A percentile compares a stretch with the other conserved stretches of the same genome.
These are phyloP conservation scores for Debaryomyces fabryi DNA, from an alignment of 1,139 yeast species.

Conservation along the genomic window DNA sequence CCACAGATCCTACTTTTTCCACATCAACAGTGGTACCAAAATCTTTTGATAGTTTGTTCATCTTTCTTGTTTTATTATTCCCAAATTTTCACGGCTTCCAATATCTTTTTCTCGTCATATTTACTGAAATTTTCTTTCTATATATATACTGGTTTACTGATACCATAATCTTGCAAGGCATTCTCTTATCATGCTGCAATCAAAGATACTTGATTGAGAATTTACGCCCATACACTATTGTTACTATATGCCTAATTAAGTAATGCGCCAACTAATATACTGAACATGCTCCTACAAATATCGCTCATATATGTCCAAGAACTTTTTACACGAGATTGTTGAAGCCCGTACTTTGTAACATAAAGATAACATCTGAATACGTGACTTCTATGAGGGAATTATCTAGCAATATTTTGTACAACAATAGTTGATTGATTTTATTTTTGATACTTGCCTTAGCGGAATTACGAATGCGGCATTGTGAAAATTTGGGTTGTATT, in stretches of 20 bases:
- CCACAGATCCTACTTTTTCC: slow-evolving; percentile 25
- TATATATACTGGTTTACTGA: neutral
- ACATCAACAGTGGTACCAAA: slow-evolving; percentile 23
- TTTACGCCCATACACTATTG: neutral
- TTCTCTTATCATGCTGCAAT: neutral
- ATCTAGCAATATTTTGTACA: neutral
- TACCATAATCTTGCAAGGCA: neutral
- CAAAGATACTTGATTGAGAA: neutral
- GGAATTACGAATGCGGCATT: neutral
- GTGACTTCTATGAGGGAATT: neutral
- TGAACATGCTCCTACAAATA: neutral
- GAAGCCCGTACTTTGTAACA: neutral
- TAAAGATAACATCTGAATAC: neutral
- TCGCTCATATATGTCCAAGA: neutral
- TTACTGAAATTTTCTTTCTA: neutral
- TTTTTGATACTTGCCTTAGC: neutral
- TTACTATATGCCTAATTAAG: neutral
- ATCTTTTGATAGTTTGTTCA: slow-evolving; percentile 9
- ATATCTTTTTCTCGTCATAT: neutral
- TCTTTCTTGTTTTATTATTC: neutral
- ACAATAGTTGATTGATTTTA: neutral
- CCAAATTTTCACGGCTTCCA: neutral
- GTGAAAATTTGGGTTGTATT: neutral
- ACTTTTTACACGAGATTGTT: neutral
- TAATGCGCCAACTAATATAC: neutral